These are phyloP conservation scores for Hypoxylon sp. DNA, from an alignment of 2,329 filamentous ascomycete species.

Conservation along the genomic window DNA sequence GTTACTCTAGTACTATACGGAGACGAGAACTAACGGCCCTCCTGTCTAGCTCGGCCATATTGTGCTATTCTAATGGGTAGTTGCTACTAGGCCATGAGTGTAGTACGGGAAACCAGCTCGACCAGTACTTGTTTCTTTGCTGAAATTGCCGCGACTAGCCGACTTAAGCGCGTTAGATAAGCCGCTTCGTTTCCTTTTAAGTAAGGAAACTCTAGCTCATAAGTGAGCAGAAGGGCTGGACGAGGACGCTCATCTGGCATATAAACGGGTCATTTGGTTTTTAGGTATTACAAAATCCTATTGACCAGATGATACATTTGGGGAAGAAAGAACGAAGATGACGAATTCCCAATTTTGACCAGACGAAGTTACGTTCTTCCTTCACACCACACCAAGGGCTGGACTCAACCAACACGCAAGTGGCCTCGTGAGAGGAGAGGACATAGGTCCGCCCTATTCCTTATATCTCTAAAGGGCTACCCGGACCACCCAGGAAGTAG, in stretches of 20 bases:
- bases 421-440: background rate
- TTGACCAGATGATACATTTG: background rate
- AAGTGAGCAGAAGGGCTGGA: background rate
- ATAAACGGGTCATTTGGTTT: background rate
- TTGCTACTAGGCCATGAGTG: background rate
- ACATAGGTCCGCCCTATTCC: background rate
- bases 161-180: slow-evolving; percentile 4
- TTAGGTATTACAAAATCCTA: background rate
- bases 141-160: background rate
- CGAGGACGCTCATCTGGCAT: background rate
- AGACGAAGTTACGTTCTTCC: background rate
- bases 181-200: slow-evolving; percentile 1
- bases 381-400: slow-evolving; percentile 1
- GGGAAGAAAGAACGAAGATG: slow-evolving; percentile 15
- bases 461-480: slow-evolving; percentile 3
- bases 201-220: background rate
- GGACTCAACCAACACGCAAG: background rate
- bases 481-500: background rate
- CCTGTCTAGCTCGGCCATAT: background rate
- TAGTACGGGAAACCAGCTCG: background rate
- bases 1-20: slow-evolving; percentile 7
- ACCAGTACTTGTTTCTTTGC: background rate
- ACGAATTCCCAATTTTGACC: slow-evolving; percentile 1
- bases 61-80: background rate
- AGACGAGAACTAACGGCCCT: background rate